Conservation (phyloP, 768 basidiomycete species). For the Amanita pseudoporphyria region DNA sequence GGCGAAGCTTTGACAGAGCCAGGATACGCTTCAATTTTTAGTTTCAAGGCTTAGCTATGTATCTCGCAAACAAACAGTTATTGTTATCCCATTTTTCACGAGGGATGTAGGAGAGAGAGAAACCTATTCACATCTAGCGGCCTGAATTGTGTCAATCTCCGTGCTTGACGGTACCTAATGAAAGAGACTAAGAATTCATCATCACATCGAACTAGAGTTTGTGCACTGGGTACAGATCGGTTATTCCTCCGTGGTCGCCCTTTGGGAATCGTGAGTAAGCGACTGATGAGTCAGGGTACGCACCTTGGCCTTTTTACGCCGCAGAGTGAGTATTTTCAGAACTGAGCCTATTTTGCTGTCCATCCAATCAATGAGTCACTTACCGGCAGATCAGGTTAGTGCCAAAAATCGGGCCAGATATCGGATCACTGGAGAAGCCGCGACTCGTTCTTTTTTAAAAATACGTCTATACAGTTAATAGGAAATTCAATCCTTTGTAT, state of each 20-base stretch:
- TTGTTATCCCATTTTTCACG: neutral
- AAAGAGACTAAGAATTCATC: neutral
- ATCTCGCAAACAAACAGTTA: too few relatives aligned
- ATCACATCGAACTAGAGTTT: neutral
- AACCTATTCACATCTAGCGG: too few relatives aligned
- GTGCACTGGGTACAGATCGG: too few relatives aligned
- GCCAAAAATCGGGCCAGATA: conserved; percentile 43
- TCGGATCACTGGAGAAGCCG: conserved; percentile 65
- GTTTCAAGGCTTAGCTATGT: too few relatives aligned
- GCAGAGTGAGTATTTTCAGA: conserved; percentile 60
- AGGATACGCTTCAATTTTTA: neutral
- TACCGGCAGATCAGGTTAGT: conserved; percentile 22
- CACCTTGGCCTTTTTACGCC: conserved; percentile 95
- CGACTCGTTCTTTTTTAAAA: conserved; percentile 71
- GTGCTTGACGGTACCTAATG: neutral
- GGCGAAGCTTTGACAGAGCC: neutral
- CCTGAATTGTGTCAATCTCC: neutral
- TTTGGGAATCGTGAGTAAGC: too few relatives aligned
- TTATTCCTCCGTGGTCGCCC: too few relatives aligned
- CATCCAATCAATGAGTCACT: conserved; percentile 46
- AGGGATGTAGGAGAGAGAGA: conserved; percentile 1
- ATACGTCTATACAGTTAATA: conserved; percentile 80
- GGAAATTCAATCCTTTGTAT: conserved; percentile 68
- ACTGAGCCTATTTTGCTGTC: neutral
- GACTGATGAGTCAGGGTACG: too few relatives aligned